Base-by-base conservation (phyloP, 2,329 filamentous ascomycete genomes). In the Calonectria honghensis region DNA sequence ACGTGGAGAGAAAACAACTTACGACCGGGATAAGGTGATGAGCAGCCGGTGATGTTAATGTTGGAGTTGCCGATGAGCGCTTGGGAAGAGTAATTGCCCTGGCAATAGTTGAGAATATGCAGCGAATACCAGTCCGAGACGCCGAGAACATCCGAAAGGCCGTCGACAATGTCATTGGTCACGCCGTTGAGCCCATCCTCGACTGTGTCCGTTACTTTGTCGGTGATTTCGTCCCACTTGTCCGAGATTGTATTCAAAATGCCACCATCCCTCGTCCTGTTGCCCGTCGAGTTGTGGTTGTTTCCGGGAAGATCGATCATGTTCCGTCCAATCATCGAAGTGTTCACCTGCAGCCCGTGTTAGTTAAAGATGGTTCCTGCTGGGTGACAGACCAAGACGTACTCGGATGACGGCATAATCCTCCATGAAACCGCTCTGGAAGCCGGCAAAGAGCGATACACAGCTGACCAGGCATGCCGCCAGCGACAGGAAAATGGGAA, bases 371-470 rank as follows among this genome's bases (percentile, higher is more conserved):
- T 32, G 32, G 20, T 6, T 10, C 35, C 32, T 39, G 4, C 7
- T 11, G 27, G 27, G 9, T 3, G 7, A 10, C 27, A 54, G 24
- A 31, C 18, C 10, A 37, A 39, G 50, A 52, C 35, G 2, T 54
- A 68, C 65, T 27, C 65, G 48, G 29, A 51, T 37, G 50, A 68
- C 50, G 50, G 65, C 65, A 51, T 68, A 68, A 16, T 68, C 65
- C 16, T 68, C 65, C 48, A 68, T 68, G 65, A 68, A 68, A 29
- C 65, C 65, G 16, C 50, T 41, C 14, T 68, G 65, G 32, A 68
- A 68, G n/a, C 65, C 65, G n/a, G 65, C 65, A 29, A 68, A 54
- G 48, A 68, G 48, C 20, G 65, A 68, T 18, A 68, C 7, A 13
- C 45, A 51, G 24, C 65, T 54, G 20, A 68, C 24, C 14, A 68